These are phyloP conservation scores for Cadophora gregata DNA, from an alignment of 2,329 filamentous ascomycete species.

Conservation along the genomic window DNA sequence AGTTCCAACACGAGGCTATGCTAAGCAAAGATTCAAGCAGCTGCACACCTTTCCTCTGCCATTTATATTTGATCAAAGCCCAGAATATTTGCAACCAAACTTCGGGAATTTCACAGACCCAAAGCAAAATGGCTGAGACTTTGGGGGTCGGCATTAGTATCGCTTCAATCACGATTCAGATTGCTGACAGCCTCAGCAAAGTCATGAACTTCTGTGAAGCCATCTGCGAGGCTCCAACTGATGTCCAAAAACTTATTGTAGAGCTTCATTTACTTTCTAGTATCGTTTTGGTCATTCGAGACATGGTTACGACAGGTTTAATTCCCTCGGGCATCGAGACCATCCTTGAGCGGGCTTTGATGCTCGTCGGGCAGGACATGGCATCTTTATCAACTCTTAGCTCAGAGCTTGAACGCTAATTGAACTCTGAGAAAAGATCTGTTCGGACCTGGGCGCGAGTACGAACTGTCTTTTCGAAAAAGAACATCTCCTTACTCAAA, in stretches of 20 bases:
- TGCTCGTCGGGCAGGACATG: slow-evolving; percentile 10
- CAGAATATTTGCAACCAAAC: not conserved
- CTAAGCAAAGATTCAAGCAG: not conserved
- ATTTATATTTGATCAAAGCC: not conserved
- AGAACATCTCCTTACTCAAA: slow-evolving; percentile 17
- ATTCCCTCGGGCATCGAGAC: slow-evolving; percentile 1
- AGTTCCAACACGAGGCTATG: not conserved
- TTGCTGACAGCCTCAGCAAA: slow-evolving; percentile 21
- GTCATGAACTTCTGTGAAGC: slow-evolving; percentile 15
- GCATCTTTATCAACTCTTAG: slow-evolving; percentile 10
- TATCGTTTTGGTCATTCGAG: slow-evolving; percentile 16
- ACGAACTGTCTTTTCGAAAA: slow-evolving; percentile 19
- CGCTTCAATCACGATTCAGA: slow-evolving; percentile 19
- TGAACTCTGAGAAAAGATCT: slow-evolving; percentile 13
- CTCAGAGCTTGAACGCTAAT: slow-evolving; percentile 16
- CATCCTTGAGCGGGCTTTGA: not conserved
- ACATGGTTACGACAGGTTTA: not conserved
- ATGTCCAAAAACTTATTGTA: slow-evolving; percentile 6
- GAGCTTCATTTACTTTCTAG: slow-evolving; percentile 16
- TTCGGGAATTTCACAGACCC: not conserved
- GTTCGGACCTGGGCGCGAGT: slow-evolving; percentile 21
- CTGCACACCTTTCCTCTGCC: not conserved
- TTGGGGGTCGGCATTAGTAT: slow-evolving; percentile 17
- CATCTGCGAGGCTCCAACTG: slow-evolving; percentile 19
- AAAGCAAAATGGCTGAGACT: slow-evolving; percentile 18